Evolutionary conservation across 257 asterid genomes (phyloP).

Genomic region (Prunella vulgaris): DNA sequence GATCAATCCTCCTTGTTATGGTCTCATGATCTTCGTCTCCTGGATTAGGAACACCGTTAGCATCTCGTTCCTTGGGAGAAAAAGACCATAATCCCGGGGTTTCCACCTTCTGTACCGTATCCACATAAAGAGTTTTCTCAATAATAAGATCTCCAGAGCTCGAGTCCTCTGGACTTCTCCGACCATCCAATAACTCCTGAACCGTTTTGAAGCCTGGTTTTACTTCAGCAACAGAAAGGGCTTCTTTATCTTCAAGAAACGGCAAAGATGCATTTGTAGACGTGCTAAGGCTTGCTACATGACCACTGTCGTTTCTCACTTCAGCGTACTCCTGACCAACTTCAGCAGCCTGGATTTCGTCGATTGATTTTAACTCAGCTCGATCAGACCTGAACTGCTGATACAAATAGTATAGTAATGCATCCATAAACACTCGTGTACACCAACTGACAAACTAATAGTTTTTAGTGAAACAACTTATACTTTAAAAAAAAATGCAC

Average conservation of each 20-base stretch:
- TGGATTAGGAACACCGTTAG: slow-evolving; percentile 14
- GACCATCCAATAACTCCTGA: slow-evolving; percentile 41
- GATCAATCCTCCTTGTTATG: slow-evolving; percentile 24
- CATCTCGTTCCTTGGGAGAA: slow-evolving; percentile 24
- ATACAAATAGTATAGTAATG: neutral
- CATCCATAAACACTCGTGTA: neutral
- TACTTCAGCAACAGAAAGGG: slow-evolving; percentile 15
- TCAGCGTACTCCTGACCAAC: slow-evolving; percentile 20
- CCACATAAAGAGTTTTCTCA: slow-evolving; percentile 70
- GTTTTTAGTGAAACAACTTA: neutral
- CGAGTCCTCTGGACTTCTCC: slow-evolving; percentile 23
- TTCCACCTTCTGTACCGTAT: slow-evolving; percentile 43
- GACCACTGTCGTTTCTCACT: slow-evolving; percentile 16
- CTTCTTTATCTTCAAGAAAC: slow-evolving; percentile 23
- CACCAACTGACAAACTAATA: too few relatives aligned
- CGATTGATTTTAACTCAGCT: slow-evolving; percentile 34
- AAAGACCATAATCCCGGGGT: slow-evolving; percentile 21
- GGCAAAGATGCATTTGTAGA: slow-evolving; percentile 18
- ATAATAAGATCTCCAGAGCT: slow-evolving; percentile 29
- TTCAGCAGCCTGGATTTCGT: slow-evolving; percentile 31
- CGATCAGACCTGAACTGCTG: slow-evolving; percentile 43
- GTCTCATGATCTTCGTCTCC: slow-evolving; percentile 21
- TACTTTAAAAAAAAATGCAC: too few relatives aligned
- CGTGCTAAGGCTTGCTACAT: slow-evolving; percentile 12
- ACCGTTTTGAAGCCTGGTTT: slow-evolving; percentile 31